Conservation (phyloP, 2,329 filamentous ascomycete genomes). For the Penicillium verrucosum region DNA sequence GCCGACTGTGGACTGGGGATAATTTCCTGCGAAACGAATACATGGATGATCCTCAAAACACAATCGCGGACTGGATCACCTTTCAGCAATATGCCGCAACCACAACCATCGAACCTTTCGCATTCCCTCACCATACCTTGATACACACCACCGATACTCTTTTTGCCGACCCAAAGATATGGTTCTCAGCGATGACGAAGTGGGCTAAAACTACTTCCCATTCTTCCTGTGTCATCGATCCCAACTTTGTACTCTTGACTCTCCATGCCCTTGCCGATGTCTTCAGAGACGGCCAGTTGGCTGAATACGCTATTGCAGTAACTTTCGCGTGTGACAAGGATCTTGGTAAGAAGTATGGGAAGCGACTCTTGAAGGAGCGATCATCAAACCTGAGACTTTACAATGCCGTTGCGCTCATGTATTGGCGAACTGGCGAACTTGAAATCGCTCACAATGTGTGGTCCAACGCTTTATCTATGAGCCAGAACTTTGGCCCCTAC, state of each 20-base stretch:
- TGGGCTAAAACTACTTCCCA: conserved; percentile 29
- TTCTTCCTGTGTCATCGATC: conserved; percentile 37
- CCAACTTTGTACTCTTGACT: conserved; percentile 50
- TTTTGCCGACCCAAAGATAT: conserved; percentile 51
- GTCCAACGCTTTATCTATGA: conserved; percentile 62
- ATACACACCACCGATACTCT: conserved; percentile 52
- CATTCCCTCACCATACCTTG: conserved; percentile 39
- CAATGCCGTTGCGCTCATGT: conserved; percentile 73
- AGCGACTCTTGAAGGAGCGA: conserved; percentile 66
- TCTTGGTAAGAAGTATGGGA: conserved; percentile 67
- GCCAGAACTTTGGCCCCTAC: conserved; percentile 36
- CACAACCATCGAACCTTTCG: conserved; percentile 23
- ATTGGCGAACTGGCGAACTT: conserved; percentile 57
- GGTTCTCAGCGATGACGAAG: conserved; percentile 41
- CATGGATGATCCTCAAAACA: conserved; percentile 28
- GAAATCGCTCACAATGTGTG: conserved; percentile 64
- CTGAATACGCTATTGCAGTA: conserved; percentile 68
- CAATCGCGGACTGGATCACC: conserved; percentile 28
- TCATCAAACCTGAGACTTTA: conserved; percentile 67
- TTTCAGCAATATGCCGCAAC: conserved; percentile 5
- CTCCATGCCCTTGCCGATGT: conserved; percentile 57
- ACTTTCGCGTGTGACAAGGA: conserved; percentile 55
- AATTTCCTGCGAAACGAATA: conserved; percentile 51
- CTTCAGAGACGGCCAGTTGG: conserved; percentile 52
- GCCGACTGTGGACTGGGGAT: conserved; percentile 49